phyloP scores from a whole-genome alignment of 2,329 filamentous ascomycete species.

The Didymella glomerata region DNA sequence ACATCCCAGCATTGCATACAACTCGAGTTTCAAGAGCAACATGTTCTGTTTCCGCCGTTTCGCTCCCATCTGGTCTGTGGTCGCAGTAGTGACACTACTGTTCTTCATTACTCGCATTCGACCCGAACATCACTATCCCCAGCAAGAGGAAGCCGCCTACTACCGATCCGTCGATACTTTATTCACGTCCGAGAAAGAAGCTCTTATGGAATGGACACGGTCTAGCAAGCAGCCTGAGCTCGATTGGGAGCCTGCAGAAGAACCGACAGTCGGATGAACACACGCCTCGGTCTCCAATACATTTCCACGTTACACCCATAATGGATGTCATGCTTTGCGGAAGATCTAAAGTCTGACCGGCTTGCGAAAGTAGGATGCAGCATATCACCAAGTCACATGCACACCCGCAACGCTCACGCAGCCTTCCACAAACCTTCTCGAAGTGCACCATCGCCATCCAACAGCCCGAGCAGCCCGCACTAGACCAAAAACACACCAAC shows the following conservation, averaged over 20 bases:
- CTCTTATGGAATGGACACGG: conserved; percentile 17
- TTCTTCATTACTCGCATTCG: conserved; percentile 15
- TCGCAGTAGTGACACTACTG: conserved; percentile 11
- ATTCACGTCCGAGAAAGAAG: conserved; percentile 19
- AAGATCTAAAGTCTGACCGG: not conserved
- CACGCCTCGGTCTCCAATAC: not conserved
- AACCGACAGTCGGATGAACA: conserved; percentile 14
- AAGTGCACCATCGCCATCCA: conserved; percentile 5
- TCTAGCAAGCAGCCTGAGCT: conserved; percentile 12
- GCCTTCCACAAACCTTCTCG: conserved; percentile 12
- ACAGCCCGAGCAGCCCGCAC: not conserved
- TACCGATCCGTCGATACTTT: conserved; percentile 20
- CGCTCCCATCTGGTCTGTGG: conserved; percentile 19
- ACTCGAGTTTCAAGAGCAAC: not conserved
- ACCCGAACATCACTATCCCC: conserved; percentile 13
- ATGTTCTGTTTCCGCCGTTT: conserved; percentile 23
- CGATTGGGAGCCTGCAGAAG: conserved; percentile 6
- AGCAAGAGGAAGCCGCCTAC: conserved; percentile 12
- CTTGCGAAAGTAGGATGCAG: not conserved
- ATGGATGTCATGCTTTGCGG: not conserved
- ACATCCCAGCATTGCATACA: not conserved
- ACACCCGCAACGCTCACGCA: not conserved
- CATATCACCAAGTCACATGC: not conserved
- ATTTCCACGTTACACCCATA: not conserved
- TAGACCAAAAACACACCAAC: not conserved